Evolutionary conservation across 495 filamentous ascomycete genomes (phyloP), one percentile per base, ranked within the genome.

Genomic region (Trichoderma reesei): DNA sequence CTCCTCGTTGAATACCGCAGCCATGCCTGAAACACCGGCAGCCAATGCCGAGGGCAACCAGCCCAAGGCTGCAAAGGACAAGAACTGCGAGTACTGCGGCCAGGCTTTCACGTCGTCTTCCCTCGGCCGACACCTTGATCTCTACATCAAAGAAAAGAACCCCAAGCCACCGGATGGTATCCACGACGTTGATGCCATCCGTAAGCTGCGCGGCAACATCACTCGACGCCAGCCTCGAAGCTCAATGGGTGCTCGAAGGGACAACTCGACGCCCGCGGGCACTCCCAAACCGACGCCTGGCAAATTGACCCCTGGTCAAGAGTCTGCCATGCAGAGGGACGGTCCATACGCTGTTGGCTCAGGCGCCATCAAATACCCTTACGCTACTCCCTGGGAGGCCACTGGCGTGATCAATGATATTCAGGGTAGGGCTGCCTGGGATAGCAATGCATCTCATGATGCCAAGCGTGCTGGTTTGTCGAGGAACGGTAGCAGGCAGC

Each of bases 31-130:
- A 56, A 56, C 51, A 26, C 20, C 51, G 51, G 13, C 20, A 11
- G 8, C 51, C 5, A 56, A 65, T 66, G 67, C 65, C 68, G 70
- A 77, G 34, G 70, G 70, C 20, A 72, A 63, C 65, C 68, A 69
- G 26, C 51, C 66, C 8, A 80, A 80, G 77, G 65, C 79, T 69
- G 64, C 72, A 38, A 96, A 96, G 74, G 91, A 96, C 78, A 88
- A 85, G 67, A 83, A 79, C 69, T 96, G 92, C 72, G 89, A 88
- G 20, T 96, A 89, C 78, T 96, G 92, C 74, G 75, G 84, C 46
- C 89, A 93, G 72, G 74, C 85, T 3, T 96, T 96, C 68, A 96
- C 92, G 3, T 96, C 92, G 8, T 96, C 91, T 6, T 94, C 90
- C 3, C 81, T 96, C n/a, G 92, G 92, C 33, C 88, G 92, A 42